Evolutionary conservation across 2,329 filamentous ascomycete genomes (phyloP).

Genomic region (Aureobasidium mangrovei): DNA sequence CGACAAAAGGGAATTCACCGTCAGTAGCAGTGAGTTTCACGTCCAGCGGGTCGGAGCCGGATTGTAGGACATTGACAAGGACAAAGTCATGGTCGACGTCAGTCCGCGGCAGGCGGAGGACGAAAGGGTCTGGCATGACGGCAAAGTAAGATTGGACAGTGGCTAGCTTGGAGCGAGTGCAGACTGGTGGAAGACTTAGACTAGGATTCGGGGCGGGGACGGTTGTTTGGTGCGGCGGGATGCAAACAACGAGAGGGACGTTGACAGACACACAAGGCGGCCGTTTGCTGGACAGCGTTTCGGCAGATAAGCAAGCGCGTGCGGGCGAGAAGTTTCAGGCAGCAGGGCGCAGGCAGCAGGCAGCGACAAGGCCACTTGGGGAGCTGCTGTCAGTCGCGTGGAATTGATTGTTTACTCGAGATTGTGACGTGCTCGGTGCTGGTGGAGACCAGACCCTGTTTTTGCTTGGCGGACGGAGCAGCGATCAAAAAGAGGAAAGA

Average conservation of each 20-base stretch:
- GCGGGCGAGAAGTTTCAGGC: conserved; percentile 5
- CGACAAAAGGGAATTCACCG: conserved; percentile 50
- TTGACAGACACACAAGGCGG: background rate
- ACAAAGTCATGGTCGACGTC: conserved; percentile 38
- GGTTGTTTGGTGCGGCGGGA: conserved; percentile 12
- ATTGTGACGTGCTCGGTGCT: conserved; percentile 8
- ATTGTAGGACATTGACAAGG: conserved; percentile 50
- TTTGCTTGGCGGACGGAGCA: background rate
- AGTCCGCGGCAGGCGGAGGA: conserved; percentile 53
- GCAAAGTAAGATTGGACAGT: conserved; percentile 13
- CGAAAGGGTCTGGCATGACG: conserved; percentile 22
- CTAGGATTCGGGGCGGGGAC: conserved; percentile 4
- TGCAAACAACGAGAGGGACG: conserved; percentile 10
- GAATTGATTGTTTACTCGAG: conserved; percentile 11
- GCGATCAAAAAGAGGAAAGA: no score
- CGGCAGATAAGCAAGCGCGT: conserved; percentile 6
- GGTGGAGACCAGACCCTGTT: conserved; percentile 4
- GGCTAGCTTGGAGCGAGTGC: conserved; percentile 6
- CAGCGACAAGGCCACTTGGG: background rate
- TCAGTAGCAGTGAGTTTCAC: conserved; percentile 62
- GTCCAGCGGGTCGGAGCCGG: conserved; percentile 49
- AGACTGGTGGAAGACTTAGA: background rate
- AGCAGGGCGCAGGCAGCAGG: background rate
- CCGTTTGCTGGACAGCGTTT: conserved; percentile 9
- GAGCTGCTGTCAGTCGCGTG: background rate